Percentiles rank a stretch among this genome's conserved stretches.
Conservation (phyloP, 495 filamentous ascomycete genomes). For the Lasiosphaeria hispida region DNA sequence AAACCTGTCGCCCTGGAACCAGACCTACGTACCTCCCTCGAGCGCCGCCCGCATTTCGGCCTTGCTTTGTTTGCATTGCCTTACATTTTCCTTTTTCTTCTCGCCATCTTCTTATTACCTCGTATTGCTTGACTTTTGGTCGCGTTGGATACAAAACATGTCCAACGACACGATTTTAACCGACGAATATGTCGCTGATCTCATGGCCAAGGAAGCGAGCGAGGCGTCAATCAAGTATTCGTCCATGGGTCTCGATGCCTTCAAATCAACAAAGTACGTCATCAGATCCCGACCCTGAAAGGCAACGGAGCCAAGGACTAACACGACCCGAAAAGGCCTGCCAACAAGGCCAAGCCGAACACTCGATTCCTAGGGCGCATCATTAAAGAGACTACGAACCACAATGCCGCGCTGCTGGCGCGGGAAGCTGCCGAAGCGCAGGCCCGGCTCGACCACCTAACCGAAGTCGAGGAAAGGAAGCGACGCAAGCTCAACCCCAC, state of each 20-base stretch:
- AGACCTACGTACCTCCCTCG: too few species aligned
- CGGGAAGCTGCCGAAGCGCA: conserved; percentile 68
- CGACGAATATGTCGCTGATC: conserved; percentile 72
- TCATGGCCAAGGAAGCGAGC: conserved; percentile 72
- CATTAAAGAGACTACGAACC: conserved; percentile 80
- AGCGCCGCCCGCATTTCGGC: neutral
- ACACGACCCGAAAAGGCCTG: conserved; percentile 36
- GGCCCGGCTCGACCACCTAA: conserved; percentile 44
- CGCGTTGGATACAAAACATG: conserved; percentile 6
- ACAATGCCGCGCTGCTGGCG: conserved; percentile 82
- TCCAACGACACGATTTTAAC: conserved; percentile 48
- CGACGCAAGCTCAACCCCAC: conserved; percentile 38
- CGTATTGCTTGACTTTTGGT: neutral
- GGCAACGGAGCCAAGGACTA: conserved; percentile 3
- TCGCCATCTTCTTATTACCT: neutral
- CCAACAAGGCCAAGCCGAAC: conserved; percentile 82
- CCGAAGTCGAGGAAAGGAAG: conserved; percentile 40
- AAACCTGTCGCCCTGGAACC: too few species aligned
- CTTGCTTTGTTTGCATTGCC: neutral
- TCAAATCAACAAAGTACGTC: conserved; percentile 61
- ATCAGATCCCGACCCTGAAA: conserved; percentile 1
- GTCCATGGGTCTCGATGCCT: conserved; percentile 66
- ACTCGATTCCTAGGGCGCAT: conserved; percentile 86
- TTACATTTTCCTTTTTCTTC: neutral
- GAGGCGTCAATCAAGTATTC: conserved; percentile 69